A percentile compares a stretch with the other conserved stretches of the same genome.
Conservation (phyloP, 352 stramenopile genomes). For the Phytophthora lateralis region DNA sequence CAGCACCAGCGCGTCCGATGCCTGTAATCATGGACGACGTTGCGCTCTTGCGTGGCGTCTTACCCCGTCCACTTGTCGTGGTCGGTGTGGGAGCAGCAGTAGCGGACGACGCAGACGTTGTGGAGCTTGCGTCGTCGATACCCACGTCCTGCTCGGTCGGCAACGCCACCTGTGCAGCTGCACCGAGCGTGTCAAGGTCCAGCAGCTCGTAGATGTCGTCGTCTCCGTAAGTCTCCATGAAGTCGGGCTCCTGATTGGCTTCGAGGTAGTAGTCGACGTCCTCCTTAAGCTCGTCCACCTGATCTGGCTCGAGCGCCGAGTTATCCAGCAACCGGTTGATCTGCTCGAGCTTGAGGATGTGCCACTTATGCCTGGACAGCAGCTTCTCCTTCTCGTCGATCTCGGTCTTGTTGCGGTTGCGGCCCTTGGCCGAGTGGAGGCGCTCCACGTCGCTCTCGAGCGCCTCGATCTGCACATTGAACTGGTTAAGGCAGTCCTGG, state of each 20-base stretch:
- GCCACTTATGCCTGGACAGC: slow-evolving; percentile 94
- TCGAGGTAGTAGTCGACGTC: slow-evolving; percentile 99
- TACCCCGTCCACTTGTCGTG: slow-evolving; percentile 30
- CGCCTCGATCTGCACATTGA: slow-evolving; percentile 91
- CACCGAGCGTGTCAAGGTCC: slow-evolving; percentile 91
- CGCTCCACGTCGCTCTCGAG: slow-evolving; percentile 85
- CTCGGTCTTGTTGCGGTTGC: slow-evolving; percentile 94
- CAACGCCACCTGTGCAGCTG: slow-evolving; percentile 71
- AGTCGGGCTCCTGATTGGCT: slow-evolving; percentile 92
- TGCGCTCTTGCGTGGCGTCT: slow-evolving; percentile 76
- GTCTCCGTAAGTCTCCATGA: slow-evolving; percentile 91
- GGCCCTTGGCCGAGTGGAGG: slow-evolving; percentile 88
- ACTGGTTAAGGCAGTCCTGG: slow-evolving; percentile 77
- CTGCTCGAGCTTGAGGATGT: slow-evolving; percentile 98
- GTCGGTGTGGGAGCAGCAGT: neutral
- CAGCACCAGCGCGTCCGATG: slow-evolving; percentile 71
- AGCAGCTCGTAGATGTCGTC: slow-evolving; percentile 96
- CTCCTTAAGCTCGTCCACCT: slow-evolving; percentile 97
- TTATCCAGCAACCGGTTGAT: slow-evolving; percentile 98
- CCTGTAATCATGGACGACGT: slow-evolving; percentile 64
- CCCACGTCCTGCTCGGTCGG: slow-evolving; percentile 77
- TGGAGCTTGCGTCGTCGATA: slow-evolving; percentile 50
- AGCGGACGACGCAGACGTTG: slow-evolving; percentile 7
- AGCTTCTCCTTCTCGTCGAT: slow-evolving; percentile 93
- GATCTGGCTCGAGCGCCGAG: slow-evolving; percentile 90